Evolutionary conservation across 208 protist genomes (phyloP).

Genomic region (Leishmania arabica): DNA sequence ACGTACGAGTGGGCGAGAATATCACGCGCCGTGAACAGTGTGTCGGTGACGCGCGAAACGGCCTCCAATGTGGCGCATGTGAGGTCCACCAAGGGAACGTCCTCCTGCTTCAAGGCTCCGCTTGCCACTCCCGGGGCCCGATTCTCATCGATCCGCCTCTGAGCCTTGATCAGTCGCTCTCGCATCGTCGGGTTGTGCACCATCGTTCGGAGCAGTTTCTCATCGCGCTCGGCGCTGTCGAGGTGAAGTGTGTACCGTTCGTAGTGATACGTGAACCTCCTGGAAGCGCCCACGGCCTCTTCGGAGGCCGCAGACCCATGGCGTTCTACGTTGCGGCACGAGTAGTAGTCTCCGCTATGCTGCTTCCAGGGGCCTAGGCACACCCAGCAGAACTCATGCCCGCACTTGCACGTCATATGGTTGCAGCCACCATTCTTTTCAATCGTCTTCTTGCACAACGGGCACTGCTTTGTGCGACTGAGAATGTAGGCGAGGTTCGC

Average conservation of each 20-base stretch:
- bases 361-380: constrained; percentile 66
- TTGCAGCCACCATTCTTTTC: constrained; percentile 94
- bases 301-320: neutral
- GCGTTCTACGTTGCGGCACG: constrained; percentile 18
- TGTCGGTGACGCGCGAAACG: constrained; percentile 6
- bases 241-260: constrained; percentile 28
- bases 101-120: neutral
- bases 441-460: constrained; percentile 69
- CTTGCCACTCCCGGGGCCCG: neutral
- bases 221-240: constrained; percentile 24
- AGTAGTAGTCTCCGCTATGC: constrained; percentile 46
- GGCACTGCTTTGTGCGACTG: constrained; percentile 75
- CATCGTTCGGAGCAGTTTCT: constrained; percentile 4
- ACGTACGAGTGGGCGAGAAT: constrained; percentile 32
- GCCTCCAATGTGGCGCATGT: neutral
- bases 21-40: constrained; percentile 8
- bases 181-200: neutral
- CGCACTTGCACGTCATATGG: constrained; percentile 90
- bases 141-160: neutral
- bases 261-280: constrained; percentile 27
- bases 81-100: neutral
- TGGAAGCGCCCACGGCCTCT: neutral
- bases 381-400: constrained; percentile 89
- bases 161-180: neutral
- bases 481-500: constrained; percentile 60